phyloP scores from a whole-genome alignment of 2,329 filamentous ascomycete species.

The Fusarium setosum region DNA sequence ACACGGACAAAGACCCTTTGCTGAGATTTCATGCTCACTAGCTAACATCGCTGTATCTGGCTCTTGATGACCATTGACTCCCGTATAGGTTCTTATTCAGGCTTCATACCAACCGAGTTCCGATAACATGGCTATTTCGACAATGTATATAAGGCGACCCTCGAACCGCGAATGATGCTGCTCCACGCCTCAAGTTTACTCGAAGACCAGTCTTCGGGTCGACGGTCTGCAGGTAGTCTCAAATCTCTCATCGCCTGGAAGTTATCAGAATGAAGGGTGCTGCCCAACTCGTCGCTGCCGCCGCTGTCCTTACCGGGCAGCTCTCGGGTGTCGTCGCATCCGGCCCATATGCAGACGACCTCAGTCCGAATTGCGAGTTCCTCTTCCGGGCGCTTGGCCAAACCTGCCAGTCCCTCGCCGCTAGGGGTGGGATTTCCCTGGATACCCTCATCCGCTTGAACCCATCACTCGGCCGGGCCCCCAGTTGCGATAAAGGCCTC shows the following conservation, averaged over 20 bases:
- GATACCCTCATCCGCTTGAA: background rate
- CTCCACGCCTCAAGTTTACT: background rate
- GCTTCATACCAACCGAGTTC: too few relatives aligned
- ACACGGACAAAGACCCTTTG: background rate
- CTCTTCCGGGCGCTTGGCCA: too few relatives aligned
- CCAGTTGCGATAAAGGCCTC: background rate
- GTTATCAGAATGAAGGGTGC: background rate
- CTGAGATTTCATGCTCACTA: background rate
- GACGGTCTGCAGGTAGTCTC: too few relatives aligned
- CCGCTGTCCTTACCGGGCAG: background rate
- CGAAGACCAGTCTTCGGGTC: too few relatives aligned
- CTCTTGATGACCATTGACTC: background rate
- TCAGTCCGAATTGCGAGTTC: background rate
- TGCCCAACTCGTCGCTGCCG: background rate
- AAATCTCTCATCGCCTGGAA: background rate
- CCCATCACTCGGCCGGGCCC: background rate
- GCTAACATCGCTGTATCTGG: background rate
- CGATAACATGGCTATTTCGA: background rate
- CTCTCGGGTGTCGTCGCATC: background rate
- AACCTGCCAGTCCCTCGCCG: background rate
- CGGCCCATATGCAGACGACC: slow-evolving; percentile 12
- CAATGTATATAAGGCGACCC: background rate
- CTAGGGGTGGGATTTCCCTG: background rate
- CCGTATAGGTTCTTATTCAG: background rate
- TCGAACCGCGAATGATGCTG: background rate